Evolutionary conservation across 495 filamentous ascomycete genomes (phyloP).

Genomic region (Venustampulla echinocandica): DNA sequence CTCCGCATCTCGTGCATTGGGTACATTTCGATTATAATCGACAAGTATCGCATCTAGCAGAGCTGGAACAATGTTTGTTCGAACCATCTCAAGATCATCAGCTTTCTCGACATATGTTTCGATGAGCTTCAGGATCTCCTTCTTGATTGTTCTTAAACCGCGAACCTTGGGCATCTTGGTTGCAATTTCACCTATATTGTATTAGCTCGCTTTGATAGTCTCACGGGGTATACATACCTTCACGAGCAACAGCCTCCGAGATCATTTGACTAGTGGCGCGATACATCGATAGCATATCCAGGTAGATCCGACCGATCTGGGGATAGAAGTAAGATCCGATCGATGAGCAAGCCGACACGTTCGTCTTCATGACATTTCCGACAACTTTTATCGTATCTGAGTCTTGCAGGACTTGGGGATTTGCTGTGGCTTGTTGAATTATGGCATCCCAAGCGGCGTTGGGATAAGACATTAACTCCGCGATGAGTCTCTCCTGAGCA

Average conservation of each 20-base stretch:
- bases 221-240: slow-evolving; percentile 49
- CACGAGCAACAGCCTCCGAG: slow-evolving; percentile 76
- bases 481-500: slow-evolving; percentile 81
- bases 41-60: slow-evolving; percentile 91
- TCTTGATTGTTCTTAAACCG: slow-evolving; percentile 94
- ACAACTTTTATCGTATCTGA: slow-evolving; percentile 93
- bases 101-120: slow-evolving; percentile 97
- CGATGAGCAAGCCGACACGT: slow-evolving; percentile 91
- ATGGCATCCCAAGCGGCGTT: slow-evolving; percentile 94
- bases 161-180: slow-evolving; percentile 95
- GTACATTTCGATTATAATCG: slow-evolving; percentile 95
- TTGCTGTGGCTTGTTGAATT: slow-evolving; percentile 71
- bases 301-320: slow-evolving; percentile 96
- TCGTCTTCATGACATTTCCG: slow-evolving; percentile 99
- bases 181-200: slow-evolving; percentile 65
- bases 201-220: neutral
- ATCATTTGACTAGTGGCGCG: slow-evolving; percentile 92
- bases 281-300: slow-evolving; percentile 99
- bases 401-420: slow-evolving; percentile 78
- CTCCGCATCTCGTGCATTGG: slow-evolving; percentile 92
- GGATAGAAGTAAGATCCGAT: slow-evolving; percentile 97
- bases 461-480: slow-evolving; percentile 86
- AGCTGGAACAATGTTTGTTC: slow-evolving; percentile 86
- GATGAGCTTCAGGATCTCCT: slow-evolving; percentile 97
- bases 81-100: slow-evolving; percentile 89